phyloP scores from a whole-genome alignment of 108 stramenopile species.

The Skeletonema costatum region DNA sequence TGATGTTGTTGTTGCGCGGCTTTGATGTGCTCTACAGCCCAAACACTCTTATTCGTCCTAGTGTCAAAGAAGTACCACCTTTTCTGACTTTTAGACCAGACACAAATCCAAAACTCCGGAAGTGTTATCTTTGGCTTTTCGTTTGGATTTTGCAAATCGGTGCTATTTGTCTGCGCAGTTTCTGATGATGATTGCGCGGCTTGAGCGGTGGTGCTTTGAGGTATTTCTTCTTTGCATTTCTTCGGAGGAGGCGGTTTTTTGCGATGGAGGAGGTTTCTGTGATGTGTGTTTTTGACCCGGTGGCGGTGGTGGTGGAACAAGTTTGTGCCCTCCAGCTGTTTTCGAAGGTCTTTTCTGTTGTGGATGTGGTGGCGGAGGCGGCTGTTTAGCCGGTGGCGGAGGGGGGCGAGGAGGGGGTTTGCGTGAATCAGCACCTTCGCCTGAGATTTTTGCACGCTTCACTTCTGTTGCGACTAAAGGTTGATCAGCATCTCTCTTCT shows the following conservation, averaged over 20 bases:
- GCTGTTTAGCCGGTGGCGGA: constrained; percentile 34
- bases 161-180: constrained; percentile 2
- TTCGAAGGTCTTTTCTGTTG: constrained; percentile 15
- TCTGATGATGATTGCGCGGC: constrained; percentile 9
- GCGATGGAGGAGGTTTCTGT: constrained; percentile 31
- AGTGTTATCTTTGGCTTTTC: constrained; percentile 67
- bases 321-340: neutral
- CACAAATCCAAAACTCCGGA: constrained; percentile 77
- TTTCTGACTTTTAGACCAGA: constrained; percentile 80
- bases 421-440: constrained; percentile 7
- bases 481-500: constrained; percentile 2
- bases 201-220: constrained; percentile 5
- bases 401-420: constrained; percentile 18
- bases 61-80: constrained; percentile 84
- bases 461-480: constrained; percentile 19
- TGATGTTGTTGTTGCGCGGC: constrained; percentile 1
- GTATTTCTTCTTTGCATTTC: neutral
- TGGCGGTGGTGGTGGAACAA: constrained; percentile 31
- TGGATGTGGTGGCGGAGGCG: constrained; percentile 36
- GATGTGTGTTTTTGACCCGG: neutral
- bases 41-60: constrained; percentile 72
- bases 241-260: constrained; percentile 25
- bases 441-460: constrained; percentile 8
- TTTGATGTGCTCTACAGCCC: constrained; percentile 44
- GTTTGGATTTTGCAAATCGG: constrained; percentile 59